A percentile compares a stretch with the other conserved stretches of the same genome.
Conservation (phyloP, 2,329 filamentous ascomycete genomes). For the Trichoderma sp. region DNA sequence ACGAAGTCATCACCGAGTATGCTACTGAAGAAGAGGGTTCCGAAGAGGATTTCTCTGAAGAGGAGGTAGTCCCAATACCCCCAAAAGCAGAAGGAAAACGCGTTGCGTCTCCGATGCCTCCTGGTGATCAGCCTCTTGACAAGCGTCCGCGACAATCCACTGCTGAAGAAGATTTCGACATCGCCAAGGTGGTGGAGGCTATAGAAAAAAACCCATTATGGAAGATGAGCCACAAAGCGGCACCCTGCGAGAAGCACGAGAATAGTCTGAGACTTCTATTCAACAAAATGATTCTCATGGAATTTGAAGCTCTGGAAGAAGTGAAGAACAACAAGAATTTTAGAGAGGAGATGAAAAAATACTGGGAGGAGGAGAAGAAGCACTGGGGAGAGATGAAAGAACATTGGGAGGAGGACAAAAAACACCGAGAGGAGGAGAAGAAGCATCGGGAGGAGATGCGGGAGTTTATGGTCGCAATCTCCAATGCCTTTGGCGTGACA, state of each 20-base stretch:
- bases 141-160: not conserved
- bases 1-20: no score
- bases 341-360: not conserved
- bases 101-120: not conserved
- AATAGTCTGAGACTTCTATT: accelerated
- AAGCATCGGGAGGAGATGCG: not conserved
- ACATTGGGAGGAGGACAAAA: not conserved
- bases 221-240: not conserved
- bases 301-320: not conserved
- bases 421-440: not conserved
- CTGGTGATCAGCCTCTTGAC: not conserved
- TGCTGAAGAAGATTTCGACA: not conserved
- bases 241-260: not conserved
- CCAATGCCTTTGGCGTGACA: not conserved
- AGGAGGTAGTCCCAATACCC: not conserved
- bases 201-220: not conserved
- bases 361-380: not conserved
- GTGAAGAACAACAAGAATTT: not conserved
- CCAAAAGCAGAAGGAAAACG: not conserved
- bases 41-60: not conserved
- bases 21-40: no score
- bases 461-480: not conserved
- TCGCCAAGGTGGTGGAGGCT: not conserved
- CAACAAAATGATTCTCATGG: accelerated
- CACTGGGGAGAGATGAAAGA: not conserved